These are phyloP conservation scores for Kingdonia uniflora DNA, from an alignment of 164 flowering plant species.

Conservation along the genomic window DNA sequence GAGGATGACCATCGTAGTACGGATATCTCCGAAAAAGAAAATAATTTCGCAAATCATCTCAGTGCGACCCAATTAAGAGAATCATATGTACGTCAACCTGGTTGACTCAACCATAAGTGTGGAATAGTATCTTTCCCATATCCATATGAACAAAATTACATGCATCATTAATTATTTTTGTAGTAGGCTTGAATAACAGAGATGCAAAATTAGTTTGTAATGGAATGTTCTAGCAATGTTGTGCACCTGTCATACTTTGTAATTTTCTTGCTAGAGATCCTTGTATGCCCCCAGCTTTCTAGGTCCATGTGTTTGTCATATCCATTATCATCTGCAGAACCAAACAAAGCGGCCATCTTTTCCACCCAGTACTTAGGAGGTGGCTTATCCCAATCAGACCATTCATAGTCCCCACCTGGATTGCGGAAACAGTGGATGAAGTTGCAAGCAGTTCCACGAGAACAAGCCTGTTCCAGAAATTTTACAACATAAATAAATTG, in stretches of 20 bases:
- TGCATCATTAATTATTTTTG: too few relatives aligned
- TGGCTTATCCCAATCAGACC: constrained; percentile 97
- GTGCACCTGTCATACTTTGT: not conserved
- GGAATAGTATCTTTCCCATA: too few relatives aligned
- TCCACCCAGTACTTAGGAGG: constrained; percentile 79
- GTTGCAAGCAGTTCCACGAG: constrained; percentile 86
- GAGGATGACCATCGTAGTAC: too few relatives aligned
- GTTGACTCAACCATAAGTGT: too few relatives aligned
- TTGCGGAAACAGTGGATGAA: constrained; percentile 92
- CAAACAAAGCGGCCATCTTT: constrained; percentile 79
- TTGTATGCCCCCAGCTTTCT: constrained; percentile 13
- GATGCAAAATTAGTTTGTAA: too few relatives aligned
- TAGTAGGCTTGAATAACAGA: too few relatives aligned
- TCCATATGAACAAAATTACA: too few relatives aligned
- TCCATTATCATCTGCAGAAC: constrained; percentile 41
- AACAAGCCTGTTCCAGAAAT: constrained; percentile 51
- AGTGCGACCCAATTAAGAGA: too few relatives aligned
- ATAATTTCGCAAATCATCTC: too few relatives aligned
- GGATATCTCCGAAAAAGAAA: too few relatives aligned
- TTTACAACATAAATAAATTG: not conserved
- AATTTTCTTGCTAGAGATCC: constrained; percentile 15
- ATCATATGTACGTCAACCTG: too few relatives aligned
- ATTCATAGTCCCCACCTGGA: constrained; percentile 98
- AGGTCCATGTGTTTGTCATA: constrained; percentile 22
- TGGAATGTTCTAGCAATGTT: too few relatives aligned